These are phyloP conservation scores for Penicillium pancosmium DNA, from an alignment of 495 filamentous ascomycete species.

Conservation along the genomic window DNA sequence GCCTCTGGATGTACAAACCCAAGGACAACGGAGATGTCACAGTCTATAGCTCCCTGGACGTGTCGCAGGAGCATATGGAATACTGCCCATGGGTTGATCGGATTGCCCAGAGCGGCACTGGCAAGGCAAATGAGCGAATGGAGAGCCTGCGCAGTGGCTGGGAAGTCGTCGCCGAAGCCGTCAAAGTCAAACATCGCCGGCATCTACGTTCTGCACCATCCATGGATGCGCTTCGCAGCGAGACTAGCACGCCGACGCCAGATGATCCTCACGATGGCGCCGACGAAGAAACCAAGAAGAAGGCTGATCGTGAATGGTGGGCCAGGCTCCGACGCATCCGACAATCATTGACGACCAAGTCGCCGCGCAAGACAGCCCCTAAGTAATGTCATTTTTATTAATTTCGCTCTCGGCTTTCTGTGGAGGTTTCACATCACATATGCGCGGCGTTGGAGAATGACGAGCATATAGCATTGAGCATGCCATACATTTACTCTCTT, in stretches of 20 bases:
- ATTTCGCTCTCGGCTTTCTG: not conserved
- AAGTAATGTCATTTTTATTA: conserved; percentile 11
- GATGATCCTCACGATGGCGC: conserved; percentile 38
- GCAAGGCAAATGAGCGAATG: conserved; percentile 33
- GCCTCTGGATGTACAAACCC: conserved; percentile 89
- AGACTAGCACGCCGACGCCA: conserved; percentile 26
- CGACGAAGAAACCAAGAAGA: conserved; percentile 40
- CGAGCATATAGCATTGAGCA: not conserved
- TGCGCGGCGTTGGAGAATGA: not conserved
- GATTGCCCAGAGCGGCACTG: conserved; percentile 55
- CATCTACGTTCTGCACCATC: conserved; percentile 34
- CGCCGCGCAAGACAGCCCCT: conserved; percentile 30
- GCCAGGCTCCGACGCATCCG: conserved; percentile 52
- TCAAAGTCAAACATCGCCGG: conserved; percentile 44
- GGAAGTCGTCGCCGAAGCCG: conserved; percentile 46
- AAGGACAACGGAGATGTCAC: conserved; percentile 56
- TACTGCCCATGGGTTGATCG: conserved; percentile 81
- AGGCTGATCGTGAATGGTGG: conserved; percentile 55
- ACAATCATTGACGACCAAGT: conserved; percentile 49
- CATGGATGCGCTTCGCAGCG: conserved; percentile 25
- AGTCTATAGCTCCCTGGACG: conserved; percentile 65
- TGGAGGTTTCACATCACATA: not conserved
- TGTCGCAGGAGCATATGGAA: conserved; percentile 69
- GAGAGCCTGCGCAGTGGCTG: conserved; percentile 46
- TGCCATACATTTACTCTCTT: too few relatives aligned